These are phyloP conservation scores for Daedalea quercina DNA, from an alignment of 768 basidiomycete genomes.

Conservation along the genomic window DNA sequence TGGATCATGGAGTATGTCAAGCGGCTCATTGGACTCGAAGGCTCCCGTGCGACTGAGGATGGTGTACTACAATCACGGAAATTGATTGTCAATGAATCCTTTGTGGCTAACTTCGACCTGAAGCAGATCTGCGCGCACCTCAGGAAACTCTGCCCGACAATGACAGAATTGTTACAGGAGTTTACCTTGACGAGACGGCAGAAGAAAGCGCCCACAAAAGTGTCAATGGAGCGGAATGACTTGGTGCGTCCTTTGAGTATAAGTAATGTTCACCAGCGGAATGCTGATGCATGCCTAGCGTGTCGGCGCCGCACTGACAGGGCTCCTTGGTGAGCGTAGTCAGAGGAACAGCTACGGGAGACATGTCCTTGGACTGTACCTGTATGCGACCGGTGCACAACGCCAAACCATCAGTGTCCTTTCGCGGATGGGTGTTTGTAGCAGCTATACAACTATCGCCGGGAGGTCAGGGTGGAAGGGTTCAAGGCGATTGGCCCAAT, in stretches of 20 bases:
- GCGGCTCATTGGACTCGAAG: slow-evolving; percentile 7
- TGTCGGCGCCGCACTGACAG: slow-evolving; percentile 11
- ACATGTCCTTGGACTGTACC: slow-evolving; percentile 18
- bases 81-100: background rate
- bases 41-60: background rate
- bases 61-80: slow-evolving; percentile 1
- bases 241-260: slow-evolving; percentile 4
- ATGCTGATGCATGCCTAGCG: slow-evolving; percentile 10
- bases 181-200: slow-evolving; percentile 17
- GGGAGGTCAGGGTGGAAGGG: background rate
- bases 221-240: slow-evolving; percentile 2
- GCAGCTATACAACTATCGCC: slow-evolving; percentile 22
- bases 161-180: background rate
- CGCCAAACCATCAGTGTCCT: slow-evolving; percentile 23
- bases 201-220: background rate
- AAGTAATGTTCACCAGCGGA: no score
- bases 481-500: background rate
- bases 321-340: slow-evolving; percentile 23
- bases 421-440: slow-evolving; percentile 20
- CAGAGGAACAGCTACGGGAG: slow-evolving; percentile 22
- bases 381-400: slow-evolving; percentile 17
- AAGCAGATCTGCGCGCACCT: background rate
- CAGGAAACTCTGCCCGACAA: slow-evolving; percentile 2
- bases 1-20: slow-evolving; percentile 9
- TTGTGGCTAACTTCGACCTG: slow-evolving; percentile 3